phyloP scores from a whole-genome alignment of 2,329 filamentous ascomycete genomes.

The Alternaria gansuensis region DNA sequence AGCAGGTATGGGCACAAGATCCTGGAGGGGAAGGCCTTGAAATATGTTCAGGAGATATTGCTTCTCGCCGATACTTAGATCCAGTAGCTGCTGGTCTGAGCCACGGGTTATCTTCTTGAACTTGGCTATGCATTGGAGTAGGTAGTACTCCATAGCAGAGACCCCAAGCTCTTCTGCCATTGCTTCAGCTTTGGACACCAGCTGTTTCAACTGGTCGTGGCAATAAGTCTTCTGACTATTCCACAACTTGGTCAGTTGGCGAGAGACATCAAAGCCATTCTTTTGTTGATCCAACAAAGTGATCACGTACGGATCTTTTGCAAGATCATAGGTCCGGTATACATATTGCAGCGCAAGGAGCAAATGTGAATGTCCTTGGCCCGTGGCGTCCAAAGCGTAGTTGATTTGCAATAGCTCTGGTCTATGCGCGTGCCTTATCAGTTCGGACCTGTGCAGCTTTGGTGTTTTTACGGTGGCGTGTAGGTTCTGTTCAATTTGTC shows the following conservation, averaged over 20 bases:
- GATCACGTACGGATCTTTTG: constrained; percentile 53
- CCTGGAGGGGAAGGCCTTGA: constrained; percentile 21
- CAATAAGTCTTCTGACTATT: constrained; percentile 53
- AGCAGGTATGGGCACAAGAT: not conserved
- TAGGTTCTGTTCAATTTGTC: constrained; percentile 72
- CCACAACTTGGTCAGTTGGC: constrained; percentile 39
- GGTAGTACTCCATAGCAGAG: constrained; percentile 52
- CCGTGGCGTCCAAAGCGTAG: constrained; percentile 33
- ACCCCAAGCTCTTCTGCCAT: constrained; percentile 53
- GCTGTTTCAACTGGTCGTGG: constrained; percentile 48
- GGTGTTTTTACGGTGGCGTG: constrained; percentile 75
- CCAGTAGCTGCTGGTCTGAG: constrained; percentile 38
- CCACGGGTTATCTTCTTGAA: constrained; percentile 30
- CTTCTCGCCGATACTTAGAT: constrained; percentile 48
- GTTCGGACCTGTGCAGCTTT: constrained; percentile 71
- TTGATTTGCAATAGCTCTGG: constrained; percentile 63
- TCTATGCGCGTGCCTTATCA: constrained; percentile 73
- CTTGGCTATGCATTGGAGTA: constrained; percentile 49
- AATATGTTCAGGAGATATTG: constrained; percentile 45
- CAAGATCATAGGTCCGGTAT: constrained; percentile 45
- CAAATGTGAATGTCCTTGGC: constrained; percentile 18
- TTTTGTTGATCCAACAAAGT: constrained; percentile 40
- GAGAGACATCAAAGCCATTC: constrained; percentile 34
- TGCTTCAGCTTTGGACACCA: constrained; percentile 45
- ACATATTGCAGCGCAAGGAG: constrained; percentile 30